Percentiles rank a stretch among this genome's conserved stretches.
Evolutionary conservation across 2,329 filamentous ascomycete species (phyloP).

Genomic region (Raffaelea arxii): DNA sequence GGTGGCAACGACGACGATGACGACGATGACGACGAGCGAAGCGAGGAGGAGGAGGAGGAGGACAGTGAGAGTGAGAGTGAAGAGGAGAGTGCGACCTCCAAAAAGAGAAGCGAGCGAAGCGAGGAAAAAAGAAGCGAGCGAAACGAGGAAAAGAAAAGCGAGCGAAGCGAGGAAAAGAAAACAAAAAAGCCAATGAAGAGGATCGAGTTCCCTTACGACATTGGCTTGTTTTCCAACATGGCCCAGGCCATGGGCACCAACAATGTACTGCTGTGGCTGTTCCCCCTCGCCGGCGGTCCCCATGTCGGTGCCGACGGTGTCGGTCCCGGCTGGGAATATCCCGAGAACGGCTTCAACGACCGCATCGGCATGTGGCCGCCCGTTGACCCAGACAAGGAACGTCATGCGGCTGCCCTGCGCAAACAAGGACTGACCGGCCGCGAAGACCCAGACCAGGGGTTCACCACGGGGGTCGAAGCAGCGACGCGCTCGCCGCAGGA

Average conservation of each 20-base stretch:
- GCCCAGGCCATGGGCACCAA: constrained; percentile 63
- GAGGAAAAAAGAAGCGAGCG: too few relatives aligned
- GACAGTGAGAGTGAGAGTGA: constrained; percentile 19
- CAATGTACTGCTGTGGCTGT: constrained; percentile 59
- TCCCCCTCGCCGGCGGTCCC: constrained; percentile 51
- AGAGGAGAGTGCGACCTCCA: constrained; percentile 19
- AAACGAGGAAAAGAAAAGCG: constrained; percentile 20
- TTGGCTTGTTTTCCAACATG: constrained; percentile 66
- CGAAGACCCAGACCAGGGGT: too few relatives aligned
- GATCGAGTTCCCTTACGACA: constrained; percentile 75
- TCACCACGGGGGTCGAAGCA: too few relatives aligned
- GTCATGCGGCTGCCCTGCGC: constrained; percentile 26
- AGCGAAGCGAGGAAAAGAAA: constrained; percentile 28
- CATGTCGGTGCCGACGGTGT: constrained; percentile 23
- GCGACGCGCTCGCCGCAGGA: constrained; percentile 28
- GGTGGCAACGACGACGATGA: constrained; percentile 22
- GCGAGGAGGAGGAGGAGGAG: constrained; percentile 18
- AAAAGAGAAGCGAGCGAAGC: constrained; percentile 22
- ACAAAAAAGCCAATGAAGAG: too few relatives aligned
- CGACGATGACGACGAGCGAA: constrained; percentile 13
- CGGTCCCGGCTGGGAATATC: constrained; percentile 50
- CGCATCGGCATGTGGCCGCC: constrained; percentile 52
- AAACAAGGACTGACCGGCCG: background rate
- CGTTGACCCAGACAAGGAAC: constrained; percentile 50
- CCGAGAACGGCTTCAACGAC: constrained; percentile 71